Evolutionary conservation across 176 grass and related monocot genomes (phyloP), one percentile per base, ranked within the genome.

Genomic region (Tillandsia leiboldiana): DNA sequence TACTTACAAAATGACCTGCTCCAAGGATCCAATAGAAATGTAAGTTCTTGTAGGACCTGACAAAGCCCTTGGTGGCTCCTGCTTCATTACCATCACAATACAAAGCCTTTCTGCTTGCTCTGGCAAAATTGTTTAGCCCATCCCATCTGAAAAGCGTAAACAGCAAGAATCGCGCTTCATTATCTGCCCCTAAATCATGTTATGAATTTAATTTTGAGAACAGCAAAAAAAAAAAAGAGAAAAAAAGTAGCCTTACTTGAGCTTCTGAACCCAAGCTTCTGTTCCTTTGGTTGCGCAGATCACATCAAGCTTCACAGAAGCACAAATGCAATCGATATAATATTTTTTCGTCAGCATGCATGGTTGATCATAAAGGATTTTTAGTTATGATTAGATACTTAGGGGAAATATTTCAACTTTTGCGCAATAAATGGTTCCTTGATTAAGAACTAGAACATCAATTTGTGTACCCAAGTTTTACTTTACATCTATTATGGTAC

Each of bases 1-100:
- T 61, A 73, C 88, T 96, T 83, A 96, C 93, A 69, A 90, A 92
- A 80, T 96, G 93, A 49, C 88, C 93, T 51, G 93, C 88, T 71
- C 64, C 73, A 8, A 96, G 73, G 51, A 96, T 92, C 88, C 88
- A 96, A 65, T 92, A 96, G 74, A 92, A 92, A 11, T 81, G 84
- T 3, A 96, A 71, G 82, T 96, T 96, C 49, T 75, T 84, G 79
- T 96, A 87, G 3, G 88, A 85, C 75, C 79, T 96, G 22, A 87
- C 53, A 64, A 96, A 96, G 15, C 81, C 93, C 23, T 87, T 85
- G 8, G 88, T 96, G 68, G 67, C 80, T 24, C 26, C 53, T 67
- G 65, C 62, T 26, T 68, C 76, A 50, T 67, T 58, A 8, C 77
- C 73, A 22, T 50, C 68, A 72, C 88, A 96, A 72, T 87, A 85